Evolutionary conservation across 306 rosid genomes (phyloP), one percentile per base, ranked within the genome.

Genomic region (Vachellia pachyceras): DNA sequence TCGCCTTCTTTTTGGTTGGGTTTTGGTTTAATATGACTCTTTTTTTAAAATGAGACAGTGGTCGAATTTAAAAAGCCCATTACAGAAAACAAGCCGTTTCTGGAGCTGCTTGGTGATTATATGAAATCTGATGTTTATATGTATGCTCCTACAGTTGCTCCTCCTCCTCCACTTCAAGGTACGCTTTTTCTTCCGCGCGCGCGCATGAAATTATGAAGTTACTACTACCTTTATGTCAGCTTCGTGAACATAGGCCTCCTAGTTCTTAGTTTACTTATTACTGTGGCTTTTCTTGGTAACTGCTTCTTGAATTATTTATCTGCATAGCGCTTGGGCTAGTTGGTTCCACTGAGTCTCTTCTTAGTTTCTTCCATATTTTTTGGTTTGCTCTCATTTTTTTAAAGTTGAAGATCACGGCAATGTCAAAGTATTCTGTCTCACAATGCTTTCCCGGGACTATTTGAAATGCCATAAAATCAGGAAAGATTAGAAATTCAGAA

Each of bases 41-140:
- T 5, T 40, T 78, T 64, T 7, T 39, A 75, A 60, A 76, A 5
- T 80, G 54, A 73, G 18, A 47, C 73, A 89, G 94, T 77, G 46
- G 84, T 77, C 49, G 89, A 88, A 79, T 52, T 79, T 7, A 85
- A 70, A 46, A 85, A 81, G 60, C 69, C 89, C 20, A 36, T 18
- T 5, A 78, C 73, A 49, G 86, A 74, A 79, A 83, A 70, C 17
- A 82, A 75, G 46, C 29, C 81, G 57, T 63, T 87, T 75, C 12
- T 81, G 33, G 78, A 87, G 79, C 82, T 79, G 78, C 75, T 89
- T 35, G 72, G 22, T 79, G 89, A 88, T 54, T 92, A 87, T 82
- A 74, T 94, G 74, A 87, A 76, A 72, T 90, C 87, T 61, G 92
- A 92, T 73, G 83, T 49, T 70, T 92, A 90, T 85, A 86, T 92